Evolutionary conservation across 73 alveolate species (phyloP).

Genomic region (Breviolum minutum): DNA sequence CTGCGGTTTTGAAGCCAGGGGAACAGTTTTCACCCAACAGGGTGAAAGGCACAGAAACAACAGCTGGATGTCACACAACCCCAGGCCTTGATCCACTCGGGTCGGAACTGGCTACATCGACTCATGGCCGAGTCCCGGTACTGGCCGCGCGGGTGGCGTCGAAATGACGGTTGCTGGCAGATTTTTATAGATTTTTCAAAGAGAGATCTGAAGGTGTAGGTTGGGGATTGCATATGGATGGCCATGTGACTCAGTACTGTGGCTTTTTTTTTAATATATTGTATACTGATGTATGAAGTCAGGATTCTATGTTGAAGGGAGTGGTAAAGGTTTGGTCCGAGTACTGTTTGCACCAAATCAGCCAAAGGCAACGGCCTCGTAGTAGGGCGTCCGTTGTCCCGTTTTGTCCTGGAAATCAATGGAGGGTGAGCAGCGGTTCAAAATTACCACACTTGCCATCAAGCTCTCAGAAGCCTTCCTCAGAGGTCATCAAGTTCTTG

Average conservation of each 20-base stretch:
- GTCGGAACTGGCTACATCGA: conserved; percentile 93
- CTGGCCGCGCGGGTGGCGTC: neutral
- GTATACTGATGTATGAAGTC: too few species aligned
- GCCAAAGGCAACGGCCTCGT: conserved; percentile 17
- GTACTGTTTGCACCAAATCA: neutral
- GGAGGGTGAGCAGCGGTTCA: too few species aligned
- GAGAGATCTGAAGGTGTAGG: too few species aligned
- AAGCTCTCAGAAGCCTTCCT: neutral
- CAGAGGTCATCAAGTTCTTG: neutral
- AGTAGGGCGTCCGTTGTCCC: conserved; percentile 71
- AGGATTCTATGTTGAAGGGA: too few species aligned
- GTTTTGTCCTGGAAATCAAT: conserved; percentile 24
- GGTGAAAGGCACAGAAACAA: neutral
- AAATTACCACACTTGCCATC: too few species aligned
- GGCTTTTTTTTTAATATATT: too few species aligned
- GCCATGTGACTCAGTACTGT: too few species aligned
- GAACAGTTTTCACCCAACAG: too few species aligned
- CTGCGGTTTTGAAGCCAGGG: neutral
- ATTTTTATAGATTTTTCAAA: too few species aligned
- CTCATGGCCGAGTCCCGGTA: conserved; percentile 95
- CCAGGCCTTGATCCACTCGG: conserved; percentile 90
- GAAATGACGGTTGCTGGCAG: neutral
- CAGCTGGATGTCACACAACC: neutral
- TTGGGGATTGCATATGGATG: too few species aligned
- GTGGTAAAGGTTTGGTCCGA: neutral